phyloP scores from a whole-genome alignment of 2,329 filamentous ascomycete genomes.

The Nemania sp. region DNA sequence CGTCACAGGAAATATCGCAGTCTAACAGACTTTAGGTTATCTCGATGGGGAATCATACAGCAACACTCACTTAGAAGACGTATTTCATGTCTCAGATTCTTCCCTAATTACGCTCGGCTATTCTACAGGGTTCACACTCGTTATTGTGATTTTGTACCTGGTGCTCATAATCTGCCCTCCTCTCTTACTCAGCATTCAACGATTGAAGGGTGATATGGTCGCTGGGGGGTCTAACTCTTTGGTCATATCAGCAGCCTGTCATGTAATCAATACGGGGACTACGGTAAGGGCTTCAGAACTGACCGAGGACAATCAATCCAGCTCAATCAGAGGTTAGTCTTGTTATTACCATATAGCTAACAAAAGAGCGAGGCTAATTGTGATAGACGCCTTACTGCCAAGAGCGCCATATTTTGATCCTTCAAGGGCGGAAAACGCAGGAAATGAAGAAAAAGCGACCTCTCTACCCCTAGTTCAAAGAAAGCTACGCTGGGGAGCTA shows the following conservation, averaged over 20 bases:
- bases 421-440: background rate
- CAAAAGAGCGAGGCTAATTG: background rate
- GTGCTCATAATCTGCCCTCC: background rate
- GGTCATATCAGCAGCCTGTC: conserved; percentile 24
- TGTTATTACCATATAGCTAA: background rate
- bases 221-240: conserved; percentile 13
- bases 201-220: conserved; percentile 1
- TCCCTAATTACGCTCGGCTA: background rate
- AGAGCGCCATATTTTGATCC: background rate
- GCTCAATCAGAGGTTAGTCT: background rate
- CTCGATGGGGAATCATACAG: background rate
- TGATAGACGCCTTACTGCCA: background rate
- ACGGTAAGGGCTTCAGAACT: background rate
- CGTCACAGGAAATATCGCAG: background rate
- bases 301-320: background rate
- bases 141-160: background rate
- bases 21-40: background rate
- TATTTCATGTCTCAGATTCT: background rate
- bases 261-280: background rate
- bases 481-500: conserved; percentile 6
- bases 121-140: background rate
- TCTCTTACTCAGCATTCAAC: background rate
- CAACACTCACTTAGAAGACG: too few relatives aligned
- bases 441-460: background rate
- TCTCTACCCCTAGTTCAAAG: background rate